Conservation (phyloP, 306 rosid genomes). For the Pyrus communis region DNA sequence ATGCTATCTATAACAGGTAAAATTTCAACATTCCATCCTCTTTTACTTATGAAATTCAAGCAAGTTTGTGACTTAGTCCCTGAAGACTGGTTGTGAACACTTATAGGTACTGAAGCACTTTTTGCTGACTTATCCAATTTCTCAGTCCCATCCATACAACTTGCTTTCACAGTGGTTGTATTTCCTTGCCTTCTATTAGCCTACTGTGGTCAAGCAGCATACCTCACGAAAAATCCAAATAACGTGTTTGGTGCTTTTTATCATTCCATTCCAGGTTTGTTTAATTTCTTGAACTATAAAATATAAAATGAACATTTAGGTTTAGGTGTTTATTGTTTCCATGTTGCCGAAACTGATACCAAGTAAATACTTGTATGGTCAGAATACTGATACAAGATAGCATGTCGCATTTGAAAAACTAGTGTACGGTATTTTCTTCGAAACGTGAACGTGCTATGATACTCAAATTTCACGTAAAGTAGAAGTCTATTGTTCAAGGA, state of each 20-base stretch:
- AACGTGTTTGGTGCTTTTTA: slow-evolving; percentile 67
- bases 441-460: no score
- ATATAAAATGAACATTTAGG: not conserved
- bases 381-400: no score
- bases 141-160: slow-evolving; percentile 57
- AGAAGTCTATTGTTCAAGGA: not conserved
- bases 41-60: not conserved
- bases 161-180: slow-evolving; percentile 60
- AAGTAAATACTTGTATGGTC: not conserved
- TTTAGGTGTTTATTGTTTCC: not conserved
- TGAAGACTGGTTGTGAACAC: slow-evolving; percentile 23
- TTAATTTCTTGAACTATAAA: not conserved
- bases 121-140: slow-evolving; percentile 61
- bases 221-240: slow-evolving; percentile 33
- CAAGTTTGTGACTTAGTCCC: not conserved
- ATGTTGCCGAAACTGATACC: not conserved
- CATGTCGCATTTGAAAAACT: no score
- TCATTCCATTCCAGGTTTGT: slow-evolving; percentile 90
- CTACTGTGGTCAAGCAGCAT: slow-evolving; percentile 11
- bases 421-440: no score
- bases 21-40: not conserved
- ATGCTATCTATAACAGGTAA: slow-evolving; percentile 92
- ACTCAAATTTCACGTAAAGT: not conserved
- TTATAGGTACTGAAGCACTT: slow-evolving; percentile 67
- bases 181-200: slow-evolving; percentile 61